Evolutionary conservation across 2,329 filamentous ascomycete genomes (phyloP).

Genomic region (Neopestalotiopsis sp.): DNA sequence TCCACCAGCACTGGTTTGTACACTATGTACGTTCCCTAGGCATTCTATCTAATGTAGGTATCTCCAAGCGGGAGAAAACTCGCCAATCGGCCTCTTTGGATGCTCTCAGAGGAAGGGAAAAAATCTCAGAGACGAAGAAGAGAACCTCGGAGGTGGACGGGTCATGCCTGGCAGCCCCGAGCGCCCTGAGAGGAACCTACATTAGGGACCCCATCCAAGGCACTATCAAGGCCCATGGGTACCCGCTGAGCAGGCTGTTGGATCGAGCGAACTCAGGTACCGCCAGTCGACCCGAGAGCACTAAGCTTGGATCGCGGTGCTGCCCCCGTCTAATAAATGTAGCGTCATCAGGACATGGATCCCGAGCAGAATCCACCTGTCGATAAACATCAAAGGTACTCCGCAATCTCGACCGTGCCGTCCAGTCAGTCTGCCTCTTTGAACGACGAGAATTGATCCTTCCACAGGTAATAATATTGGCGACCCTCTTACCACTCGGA

Average conservation of each 20-base stretch:
- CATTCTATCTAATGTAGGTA: background rate
- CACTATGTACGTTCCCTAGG: background rate
- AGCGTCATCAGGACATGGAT: slow-evolving; percentile 2
- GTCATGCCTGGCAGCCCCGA: background rate
- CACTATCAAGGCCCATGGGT: background rate
- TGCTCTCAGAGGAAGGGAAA: background rate
- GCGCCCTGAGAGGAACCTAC: background rate
- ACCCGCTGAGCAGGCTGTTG: background rate
- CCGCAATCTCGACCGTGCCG: background rate
- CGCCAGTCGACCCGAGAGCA: background rate
- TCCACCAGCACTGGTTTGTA: background rate
- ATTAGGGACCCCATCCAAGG: too few species aligned
- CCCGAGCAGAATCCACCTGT: background rate
- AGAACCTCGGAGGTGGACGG: background rate
- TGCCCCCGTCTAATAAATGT: background rate
- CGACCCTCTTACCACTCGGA: background rate
- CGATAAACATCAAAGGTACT: slow-evolving; percentile 3
- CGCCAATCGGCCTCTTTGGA: background rate
- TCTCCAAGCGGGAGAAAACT: slow-evolving; percentile 1
- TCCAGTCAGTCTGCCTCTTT: background rate
- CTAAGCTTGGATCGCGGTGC: background rate
- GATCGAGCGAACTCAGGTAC: background rate
- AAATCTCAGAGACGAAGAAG: background rate
- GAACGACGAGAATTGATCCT: background rate
- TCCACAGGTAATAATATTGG: background rate